Evolutionary conservation across 176 grass and related monocot genomes (phyloP).

Genomic region (Panicum miliaceum): DNA sequence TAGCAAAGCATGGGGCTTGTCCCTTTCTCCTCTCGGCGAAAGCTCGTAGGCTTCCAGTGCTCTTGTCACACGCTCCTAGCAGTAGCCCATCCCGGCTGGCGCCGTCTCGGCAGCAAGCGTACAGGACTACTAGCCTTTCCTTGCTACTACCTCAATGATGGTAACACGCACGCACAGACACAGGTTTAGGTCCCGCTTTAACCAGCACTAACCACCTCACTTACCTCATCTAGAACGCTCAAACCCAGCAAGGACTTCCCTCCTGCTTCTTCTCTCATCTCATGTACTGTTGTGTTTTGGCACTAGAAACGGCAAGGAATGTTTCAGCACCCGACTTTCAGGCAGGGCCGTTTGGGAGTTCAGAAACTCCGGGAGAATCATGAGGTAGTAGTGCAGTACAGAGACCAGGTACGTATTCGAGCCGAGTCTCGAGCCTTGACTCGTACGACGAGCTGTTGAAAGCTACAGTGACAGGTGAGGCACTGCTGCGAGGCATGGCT

Average conservation of each 20-base stretch:
- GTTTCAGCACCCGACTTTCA: background rate
- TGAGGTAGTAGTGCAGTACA: background rate
- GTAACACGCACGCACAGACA: background rate
- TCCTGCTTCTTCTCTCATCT: no score
- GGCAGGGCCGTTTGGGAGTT: background rate
- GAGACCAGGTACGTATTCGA: background rate
- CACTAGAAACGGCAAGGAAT: background rate
- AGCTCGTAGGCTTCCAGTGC: background rate
- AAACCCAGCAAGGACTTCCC: background rate
- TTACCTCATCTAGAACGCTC: background rate
- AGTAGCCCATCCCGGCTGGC: background rate
- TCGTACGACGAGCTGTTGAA: background rate
- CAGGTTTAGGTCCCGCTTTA: background rate
- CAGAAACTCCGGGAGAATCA: background rate
- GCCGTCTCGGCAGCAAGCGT: background rate
- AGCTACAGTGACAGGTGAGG: constrained; percentile 9
- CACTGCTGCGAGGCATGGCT: constrained; percentile 15
- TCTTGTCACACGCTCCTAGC: background rate
- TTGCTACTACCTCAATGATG: background rate
- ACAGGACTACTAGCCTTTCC: background rate
- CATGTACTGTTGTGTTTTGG: background rate
- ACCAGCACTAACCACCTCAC: background rate
- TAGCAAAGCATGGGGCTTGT: background rate
- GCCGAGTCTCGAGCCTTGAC: background rate
- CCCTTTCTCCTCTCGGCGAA: constrained; percentile 31